Base-by-base conservation (phyloP, 139 green algal species). In the Chloropicon primus region DNA sequence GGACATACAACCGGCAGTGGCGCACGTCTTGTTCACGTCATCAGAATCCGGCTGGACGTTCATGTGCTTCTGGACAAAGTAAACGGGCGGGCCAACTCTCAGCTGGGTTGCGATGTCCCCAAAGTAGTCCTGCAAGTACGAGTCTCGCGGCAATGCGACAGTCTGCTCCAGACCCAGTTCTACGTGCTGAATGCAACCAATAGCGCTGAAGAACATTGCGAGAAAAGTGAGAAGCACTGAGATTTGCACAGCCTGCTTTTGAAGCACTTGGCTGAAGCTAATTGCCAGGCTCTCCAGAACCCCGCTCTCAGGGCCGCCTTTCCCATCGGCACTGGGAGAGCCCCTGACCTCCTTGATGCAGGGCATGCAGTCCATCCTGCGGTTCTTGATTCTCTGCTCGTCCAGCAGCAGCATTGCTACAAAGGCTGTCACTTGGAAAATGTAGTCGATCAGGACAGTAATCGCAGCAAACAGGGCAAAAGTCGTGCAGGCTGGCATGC, bases 111-210 rank as follows among this genome's bases (percentile, higher is more conserved):
- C 80, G 24, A 94, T 80, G 78, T 96, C 89, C 0, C 75, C 26
- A 76, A 91, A 97, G 86, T 96, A 97, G n/a, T 54, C 62, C 83
- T 97, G 92, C 81, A 97, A 85, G 87, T 96, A 97, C 0, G 89
- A 96, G 84, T 97, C 93, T 1, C 81, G 28, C 0, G 93, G 93
- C 75, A 97, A 85, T 0, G 93, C 93, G 27, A 96, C 89, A 2
- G 84, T 76, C 86, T 97, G 93, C 29, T 97, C 92, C 41, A 97
- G 82, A 0, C 93, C 93, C 54, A 89, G 87, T 62, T 53, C 78
- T 1, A 5, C 25, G 22, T 23, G 2, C 23, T 88, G 72, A 23
- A 82, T 78, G 0, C 82, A 77, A 1, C 73, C 22, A 2, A 54
- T 25, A n/a, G 10, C 3, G 0, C 25, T 28, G 27, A 62, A 77